Evolutionary conservation across 2,329 filamentous ascomycete genomes (phyloP), one percentile per base, ranked within the genome.

Genomic region (Sphaceloma murrayae): DNA sequence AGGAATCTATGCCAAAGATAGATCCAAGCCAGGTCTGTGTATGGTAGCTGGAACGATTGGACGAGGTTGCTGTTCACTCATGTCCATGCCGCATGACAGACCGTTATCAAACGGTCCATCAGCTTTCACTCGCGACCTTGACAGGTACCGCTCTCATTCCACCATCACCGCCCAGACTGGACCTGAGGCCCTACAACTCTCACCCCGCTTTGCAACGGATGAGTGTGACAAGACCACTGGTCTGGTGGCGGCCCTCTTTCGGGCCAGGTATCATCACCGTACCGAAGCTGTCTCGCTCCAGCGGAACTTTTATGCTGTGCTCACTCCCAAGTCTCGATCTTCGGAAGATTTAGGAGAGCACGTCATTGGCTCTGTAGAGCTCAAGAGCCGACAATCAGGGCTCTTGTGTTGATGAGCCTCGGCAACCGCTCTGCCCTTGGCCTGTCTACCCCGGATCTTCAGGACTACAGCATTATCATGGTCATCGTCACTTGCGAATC

Each of bases 391-490:
- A 22, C 36, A 30, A 40, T 26, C 13, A n/a, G n/a, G n/a, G n/a
- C n/a, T n/a, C n/a, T n/a, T n/a, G n/a, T n/a, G 19, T 26, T 22
- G 5, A 17, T 29, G 24, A 16, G 36, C 36, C 36, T 40, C 36
- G 36, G 36, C 24, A 17, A 14, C 17, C 22, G 14, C 36, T 26
- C 27, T 40, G 13, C 24, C n/a, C n/a, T n/a, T n/a, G n/a, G n/a
- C n/a, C n/a, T n/a, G n/a, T 40, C 36, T 40, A 40, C 36, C 36
- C 36, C 36, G 36, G 36, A 40, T 40, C 36, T 40, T 29, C 36
- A 14, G 22, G 18, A 13, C 36, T n/a, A n/a, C n/a, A n/a, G n/a
- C n/a, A n/a, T n/a, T n/a, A 40, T 40, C 36, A 22, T 40, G 22
- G 19, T 29, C 6, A 30, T 18, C 22, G 22, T 40, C 36, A 14